These are phyloP conservation scores for Aspergillus sp. DNA, from an alignment of 2,329 filamentous ascomycete species.

Conservation along the genomic window DNA sequence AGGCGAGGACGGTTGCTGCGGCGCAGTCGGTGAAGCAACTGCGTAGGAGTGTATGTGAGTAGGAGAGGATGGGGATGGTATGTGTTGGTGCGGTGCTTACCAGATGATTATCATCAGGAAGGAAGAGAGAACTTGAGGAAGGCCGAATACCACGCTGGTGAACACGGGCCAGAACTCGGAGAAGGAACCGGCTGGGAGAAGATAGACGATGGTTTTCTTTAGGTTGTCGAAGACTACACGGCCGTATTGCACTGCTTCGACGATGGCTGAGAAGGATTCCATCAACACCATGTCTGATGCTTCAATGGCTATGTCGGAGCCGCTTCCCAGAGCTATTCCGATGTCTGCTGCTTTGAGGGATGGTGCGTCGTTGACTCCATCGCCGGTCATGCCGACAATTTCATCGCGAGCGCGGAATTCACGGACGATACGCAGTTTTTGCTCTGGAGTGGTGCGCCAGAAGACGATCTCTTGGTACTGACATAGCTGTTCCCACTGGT, in stretches of 20 bases:
- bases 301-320: slow-evolving; percentile 64
- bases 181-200: slow-evolving; percentile 73
- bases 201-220: slow-evolving; percentile 74
- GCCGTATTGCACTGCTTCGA: slow-evolving; percentile 71
- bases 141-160: slow-evolving; percentile 70
- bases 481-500: slow-evolving; percentile 69
- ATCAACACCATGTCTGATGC: slow-evolving; percentile 64
- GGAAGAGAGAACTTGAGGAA: slow-evolving; percentile 71
- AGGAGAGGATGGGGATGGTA: not conserved
- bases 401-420: slow-evolving; percentile 66
- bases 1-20: slow-evolving; percentile 72
- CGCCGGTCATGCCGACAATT: slow-evolving; percentile 57
- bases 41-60: too few relatives aligned
- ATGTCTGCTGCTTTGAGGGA: slow-evolving; percentile 61
- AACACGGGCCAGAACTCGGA: slow-evolving; percentile 76
- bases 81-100: slow-evolving; percentile 33
- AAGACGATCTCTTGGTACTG: slow-evolving; percentile 74
- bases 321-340: slow-evolving; percentile 61
- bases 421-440: slow-evolving; percentile 77
- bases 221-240: slow-evolving; percentile 75
- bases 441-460: slow-evolving; percentile 73
- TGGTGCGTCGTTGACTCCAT: slow-evolving; percentile 55
- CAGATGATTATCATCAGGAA: slow-evolving; percentile 73
- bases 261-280: slow-evolving; percentile 71
- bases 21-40: slow-evolving; percentile 75